These are phyloP conservation scores for Coemansia sp. DNA, from an alignment of 192 early-diverging fungal genomes.

Conservation along the genomic window DNA sequence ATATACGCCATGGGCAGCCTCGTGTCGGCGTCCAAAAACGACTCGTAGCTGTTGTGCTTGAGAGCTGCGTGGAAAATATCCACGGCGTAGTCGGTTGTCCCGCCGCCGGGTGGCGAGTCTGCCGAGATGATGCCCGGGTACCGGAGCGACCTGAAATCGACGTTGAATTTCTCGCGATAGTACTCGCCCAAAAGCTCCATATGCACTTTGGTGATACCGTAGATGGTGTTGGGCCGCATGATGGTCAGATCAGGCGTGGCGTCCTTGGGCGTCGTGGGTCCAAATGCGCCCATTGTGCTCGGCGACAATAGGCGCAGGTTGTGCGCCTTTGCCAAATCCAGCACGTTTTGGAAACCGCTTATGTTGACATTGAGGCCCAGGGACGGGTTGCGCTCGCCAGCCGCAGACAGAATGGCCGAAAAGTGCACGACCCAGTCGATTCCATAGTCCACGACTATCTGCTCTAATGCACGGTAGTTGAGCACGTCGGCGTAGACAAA, in stretches of 20 bases:
- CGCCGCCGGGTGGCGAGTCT: conserved; percentile 65
- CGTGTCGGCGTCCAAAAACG: conserved; percentile 58
- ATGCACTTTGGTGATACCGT: conserved; percentile 67
- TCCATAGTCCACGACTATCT: conserved; percentile 61
- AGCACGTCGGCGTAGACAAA: conserved; percentile 67
- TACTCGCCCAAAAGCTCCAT: conserved; percentile 68
- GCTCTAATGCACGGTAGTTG: conserved; percentile 61
- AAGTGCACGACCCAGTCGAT: conserved; percentile 69
- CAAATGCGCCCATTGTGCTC: conserved; percentile 69
- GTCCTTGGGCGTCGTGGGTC: conserved; percentile 62
- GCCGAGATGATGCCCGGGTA: conserved; percentile 66
- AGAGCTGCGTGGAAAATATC: conserved; percentile 68
- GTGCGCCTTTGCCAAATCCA: conserved; percentile 60
- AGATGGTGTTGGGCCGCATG: conserved; percentile 68
- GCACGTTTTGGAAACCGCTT: conserved; percentile 64
- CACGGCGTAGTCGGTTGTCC: conserved; percentile 67
- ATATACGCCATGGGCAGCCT: conserved; percentile 67
- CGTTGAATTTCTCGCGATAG: conserved; percentile 61
- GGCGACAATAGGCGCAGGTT: conserved; percentile 59
- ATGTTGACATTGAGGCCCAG: conserved; percentile 62
- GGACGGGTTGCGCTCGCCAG: conserved; percentile 61
- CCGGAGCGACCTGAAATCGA: conserved; percentile 63
- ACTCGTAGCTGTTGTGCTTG: conserved; percentile 56
- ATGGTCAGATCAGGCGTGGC: conserved; percentile 62
- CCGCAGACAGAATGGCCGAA: conserved; percentile 65